Conservation (phyloP, 1,284 basidiomycete species). For the Phellinidium pouzarii region DNA sequence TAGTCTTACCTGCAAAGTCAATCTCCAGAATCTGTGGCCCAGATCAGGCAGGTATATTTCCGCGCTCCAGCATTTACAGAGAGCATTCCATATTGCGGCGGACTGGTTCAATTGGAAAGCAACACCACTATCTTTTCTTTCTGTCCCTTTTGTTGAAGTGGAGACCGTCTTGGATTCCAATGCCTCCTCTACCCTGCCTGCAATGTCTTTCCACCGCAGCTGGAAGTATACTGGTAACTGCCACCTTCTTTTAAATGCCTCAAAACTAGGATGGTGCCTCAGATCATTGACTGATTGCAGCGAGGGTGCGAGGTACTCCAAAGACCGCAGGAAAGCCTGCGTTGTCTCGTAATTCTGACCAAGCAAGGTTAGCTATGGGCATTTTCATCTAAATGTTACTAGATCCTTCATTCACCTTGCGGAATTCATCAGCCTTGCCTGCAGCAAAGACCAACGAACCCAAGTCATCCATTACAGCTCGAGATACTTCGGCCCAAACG, state of each 20-base stretch:
- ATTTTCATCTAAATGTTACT: not conserved
- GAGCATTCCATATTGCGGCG: conserved; percentile 62
- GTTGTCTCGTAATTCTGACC: conserved; percentile 76
- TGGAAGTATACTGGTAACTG: conserved; percentile 97
- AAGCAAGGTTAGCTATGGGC: not conserved
- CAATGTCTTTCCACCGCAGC: conserved; percentile 93
- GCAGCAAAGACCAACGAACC: conserved; percentile 82
- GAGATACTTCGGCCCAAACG: conserved; percentile 80
- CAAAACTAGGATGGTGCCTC: conserved; percentile 65
- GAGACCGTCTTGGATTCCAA: conserved; percentile 44
- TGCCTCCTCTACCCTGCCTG: conserved; percentile 64
- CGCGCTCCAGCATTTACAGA: conserved; percentile 77
- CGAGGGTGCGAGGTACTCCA: conserved; percentile 81
- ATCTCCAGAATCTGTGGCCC: conserved; percentile 78
- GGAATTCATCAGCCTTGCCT: conserved; percentile 85
- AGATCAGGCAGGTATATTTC: conserved; percentile 81
- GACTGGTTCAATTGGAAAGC: conserved; percentile 59
- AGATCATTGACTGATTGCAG: conserved; percentile 61
- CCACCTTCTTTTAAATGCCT: conserved; percentile 80
- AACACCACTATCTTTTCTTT: conserved; percentile 6
- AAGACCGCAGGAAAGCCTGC: conserved; percentile 75
- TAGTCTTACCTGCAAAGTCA: conserved; percentile 72
- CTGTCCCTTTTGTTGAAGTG: conserved; percentile 24
- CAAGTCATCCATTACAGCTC: conserved; percentile 77
- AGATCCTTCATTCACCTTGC: conserved; percentile 49